Evolutionary conservation across 2,329 filamentous ascomycete genomes (phyloP).

Genomic region (Fusarium sp.): DNA sequence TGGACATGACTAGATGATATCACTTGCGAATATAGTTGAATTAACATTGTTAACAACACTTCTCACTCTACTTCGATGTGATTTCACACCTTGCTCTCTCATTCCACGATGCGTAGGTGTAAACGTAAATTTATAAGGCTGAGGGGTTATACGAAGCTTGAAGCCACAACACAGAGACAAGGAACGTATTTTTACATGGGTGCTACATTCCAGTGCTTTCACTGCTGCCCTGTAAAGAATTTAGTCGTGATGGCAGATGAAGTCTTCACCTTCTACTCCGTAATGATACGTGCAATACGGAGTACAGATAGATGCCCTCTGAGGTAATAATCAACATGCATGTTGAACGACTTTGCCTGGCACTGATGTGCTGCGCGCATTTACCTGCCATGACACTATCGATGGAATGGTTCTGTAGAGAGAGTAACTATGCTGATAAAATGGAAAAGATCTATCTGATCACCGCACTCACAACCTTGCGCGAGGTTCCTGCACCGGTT

Average conservation of each 20-base stretch:
- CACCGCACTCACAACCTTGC: not conserved
- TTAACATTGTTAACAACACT: not conserved
- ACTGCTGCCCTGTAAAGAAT: not conserved
- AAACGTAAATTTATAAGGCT: not conserved
- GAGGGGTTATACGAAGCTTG: not conserved
- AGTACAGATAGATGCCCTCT: not conserved
- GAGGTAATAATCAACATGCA: not conserved
- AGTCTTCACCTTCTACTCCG: rapidly evolving
- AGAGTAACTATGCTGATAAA: rapidly evolving
- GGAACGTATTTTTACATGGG: not conserved
- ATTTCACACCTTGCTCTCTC: rapidly evolving
- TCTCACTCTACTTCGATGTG: not conserved
- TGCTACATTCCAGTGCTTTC: rapidly evolving
- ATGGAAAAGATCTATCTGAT: not conserved
- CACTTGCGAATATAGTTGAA: constrained; percentile 2
- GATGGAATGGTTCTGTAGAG: rapidly evolving
- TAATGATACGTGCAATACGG: not conserved
- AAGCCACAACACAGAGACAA: not conserved
- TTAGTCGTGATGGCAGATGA: not conserved
- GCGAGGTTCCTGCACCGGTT: not conserved
- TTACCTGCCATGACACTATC: no score
- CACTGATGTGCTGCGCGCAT: rapidly evolving
- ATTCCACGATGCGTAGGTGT: not conserved
- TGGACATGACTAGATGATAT: constrained; percentile 1
- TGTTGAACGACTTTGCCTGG: not conserved